Base-by-base conservation (phyloP, 441 rosid species). In the Isatis lusitanica region DNA sequence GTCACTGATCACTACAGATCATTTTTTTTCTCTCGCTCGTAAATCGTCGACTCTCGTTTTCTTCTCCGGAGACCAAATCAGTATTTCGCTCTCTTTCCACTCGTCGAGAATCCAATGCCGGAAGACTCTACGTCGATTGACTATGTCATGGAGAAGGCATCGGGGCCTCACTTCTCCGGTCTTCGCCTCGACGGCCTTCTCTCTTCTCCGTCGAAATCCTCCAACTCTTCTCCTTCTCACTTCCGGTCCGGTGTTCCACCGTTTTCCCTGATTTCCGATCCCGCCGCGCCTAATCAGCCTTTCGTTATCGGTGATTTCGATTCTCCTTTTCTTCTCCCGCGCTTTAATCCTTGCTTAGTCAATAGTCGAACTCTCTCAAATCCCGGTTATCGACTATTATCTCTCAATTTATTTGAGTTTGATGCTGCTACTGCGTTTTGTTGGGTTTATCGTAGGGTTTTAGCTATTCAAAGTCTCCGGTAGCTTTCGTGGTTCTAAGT, bases 91-190 rank as follows among this genome's bases (percentile, higher is more conserved):
- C 3, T 24, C 50, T 18, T n/a, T 38, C 16, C 39, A 8, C 26
- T 65, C 51, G 17, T 63, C 44, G 39, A 2, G 7, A 21, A 39
- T 31, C 40, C 12, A 51, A 85, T 85, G 95, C 83, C 88, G 80
- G 93, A 78, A 78, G 83, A 82, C 47, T 75, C 89, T 21, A 79
- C 43, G 33, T 83, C 88, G 44, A 85, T 92, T n/a, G 99, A 92
- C 78, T 89, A 83, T 74, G 96, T 82, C 73, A 94, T 94, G 98
- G 99, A 92, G 87, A 92, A 88, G 77, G 97, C 99, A 5, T 89
- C 91, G 9, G 99, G 99, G 33, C 92, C 96, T 9, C 99, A 94
- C 88, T 94, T 92, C 87, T 95, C 98, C 79, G 98, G 99, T 79
- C 88, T 95, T 56, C 98, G 90, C 52, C 84, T 88, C 40, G 94